Evolutionary conservation across 2,329 filamentous ascomycete species (phyloP), one percentile per base, ranked within the genome.

Genomic region (Exophiala lecanii-corni): DNA sequence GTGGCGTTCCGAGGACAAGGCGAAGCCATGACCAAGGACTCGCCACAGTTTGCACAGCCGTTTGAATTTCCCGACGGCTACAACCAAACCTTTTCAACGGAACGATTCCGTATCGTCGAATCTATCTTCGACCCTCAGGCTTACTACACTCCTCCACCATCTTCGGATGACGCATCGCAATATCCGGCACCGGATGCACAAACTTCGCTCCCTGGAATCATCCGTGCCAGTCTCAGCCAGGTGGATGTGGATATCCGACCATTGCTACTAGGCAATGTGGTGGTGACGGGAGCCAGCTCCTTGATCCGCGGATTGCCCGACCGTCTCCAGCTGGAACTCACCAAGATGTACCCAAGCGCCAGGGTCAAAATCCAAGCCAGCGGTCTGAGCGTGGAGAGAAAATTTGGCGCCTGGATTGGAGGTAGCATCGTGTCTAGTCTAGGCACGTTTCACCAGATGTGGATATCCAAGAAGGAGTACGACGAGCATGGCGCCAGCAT

Each of bases 401-500:
- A 89, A 54, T 97, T 94, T 65, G 89, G 87, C 16, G 82, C 86
- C 37, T 98, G 92, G 91, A 89, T 98, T 55, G 92, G 94, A 35
- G 92, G 92, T 34, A 96, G 89, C 67, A 96, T 98, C 57, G 72
- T 98, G 55, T 89, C 87, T 5, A 96, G 89, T 66, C 67, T 98
- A 68, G 94, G 94, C 7, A 95, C 89, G 10, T 98, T 98, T 69
- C 92, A 98, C 70, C 92, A 98, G 72, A 91, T 98, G 85, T 98
- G 92, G 92, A 94, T 98, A 57, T 91, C 84, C 17, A 87, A 82
- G 66, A 94, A 95, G 73, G 92, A 98, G 71, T 97, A 96, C 59
- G 89, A 96, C 53, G 94, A 98, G 73, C 89, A 95, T 64, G 92
- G 92, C 2, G 73, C 82, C 4, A 80, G 80, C 52, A 89, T 97